Base-by-base conservation (phyloP, 768 basidiomycete species). In the Mycena indigotica region DNA sequence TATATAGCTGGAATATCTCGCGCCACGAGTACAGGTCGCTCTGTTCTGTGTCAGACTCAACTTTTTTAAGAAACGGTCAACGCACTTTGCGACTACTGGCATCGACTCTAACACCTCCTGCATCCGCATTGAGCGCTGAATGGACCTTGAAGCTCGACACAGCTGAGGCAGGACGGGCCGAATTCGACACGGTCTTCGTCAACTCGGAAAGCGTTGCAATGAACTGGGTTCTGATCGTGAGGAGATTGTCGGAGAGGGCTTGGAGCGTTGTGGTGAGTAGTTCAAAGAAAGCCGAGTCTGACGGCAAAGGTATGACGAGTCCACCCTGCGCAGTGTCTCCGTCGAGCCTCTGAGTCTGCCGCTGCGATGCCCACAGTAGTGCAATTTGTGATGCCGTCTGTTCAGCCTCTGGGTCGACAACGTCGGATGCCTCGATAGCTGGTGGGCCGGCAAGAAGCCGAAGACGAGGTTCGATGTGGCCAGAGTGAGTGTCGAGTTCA, bases 11-110 rank as follows among this genome's bases (percentile, higher is more conserved):
- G 67, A 98, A 96, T 26, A 97, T 87, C 72, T 93, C 86, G 23
- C 95, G 77, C 95, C 95, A 97, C 5, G 84, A 80, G 68, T 91
- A 93, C 6, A 98, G 72, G 64, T 98, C 95, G 12, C 75, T 80
- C 79, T 82, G 40, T 40, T 19, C 24, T 23, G 24, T 25, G 12
- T 24, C 52, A 26, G 46, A 28, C n/a, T n/a, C n/a, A 4, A 23
- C 15, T 5, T 45, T 28, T 28, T 1, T 16, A 23, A 26, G 15
- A 4, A 19, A 28, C 39, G 1, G 19, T 8, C n/a, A 5, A 35
- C 12, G 2, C 40, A 66, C 67, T 53, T 65, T 67, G 23, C 55
- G 52, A 21, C 41, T 59, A 19, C 50, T 41, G 6, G 60, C 66
- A 3, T 75, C 32, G 64, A 72, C 51, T 67, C 71, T 65, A 26